These are phyloP conservation scores for Erodium maritimum DNA, from an alignment of 345 rosid species.

Conservation along the genomic window DNA sequence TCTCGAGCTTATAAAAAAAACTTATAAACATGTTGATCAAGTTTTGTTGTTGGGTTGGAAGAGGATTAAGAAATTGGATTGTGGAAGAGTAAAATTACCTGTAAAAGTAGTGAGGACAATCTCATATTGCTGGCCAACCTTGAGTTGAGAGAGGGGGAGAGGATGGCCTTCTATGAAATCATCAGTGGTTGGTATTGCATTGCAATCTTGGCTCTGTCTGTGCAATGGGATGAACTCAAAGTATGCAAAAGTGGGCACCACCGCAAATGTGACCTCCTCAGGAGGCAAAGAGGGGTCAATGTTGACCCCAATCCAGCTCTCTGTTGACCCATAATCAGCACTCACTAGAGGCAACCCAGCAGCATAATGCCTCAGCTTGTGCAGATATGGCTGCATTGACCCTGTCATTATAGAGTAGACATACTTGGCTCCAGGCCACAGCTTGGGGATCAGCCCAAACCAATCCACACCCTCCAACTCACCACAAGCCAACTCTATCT, in stretches of 20 bases:
- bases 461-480: constrained; percentile 39
- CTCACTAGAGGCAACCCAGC: constrained; percentile 63
- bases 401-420: constrained; percentile 94
- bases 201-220: constrained; percentile 28
- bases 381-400: constrained; percentile 69
- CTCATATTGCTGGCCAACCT: constrained; percentile 71
- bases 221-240: constrained; percentile 83
- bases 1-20: too few relatives aligned
- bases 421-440: constrained; percentile 89
- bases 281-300: constrained; percentile 62
- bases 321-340: constrained; percentile 89
- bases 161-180: constrained; percentile 73
- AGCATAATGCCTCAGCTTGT: constrained; percentile 60
- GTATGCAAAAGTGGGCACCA: constrained; percentile 75
- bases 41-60: too few relatives aligned
- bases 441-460: constrained; percentile 42
- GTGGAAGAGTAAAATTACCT: constrained; percentile 27
- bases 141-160: constrained; percentile 62
- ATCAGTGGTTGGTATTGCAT: constrained; percentile 15
- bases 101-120: constrained; percentile 90
- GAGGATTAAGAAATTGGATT: too few relatives aligned
- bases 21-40: too few relatives aligned
- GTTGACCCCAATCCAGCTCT: constrained; percentile 95
- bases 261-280: constrained; percentile 67
- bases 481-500: constrained; percentile 34